Evolutionary conservation across 441 rosid genomes (phyloP), one percentile per base, ranked within the genome.

Genomic region (Breynia disticha): DNA sequence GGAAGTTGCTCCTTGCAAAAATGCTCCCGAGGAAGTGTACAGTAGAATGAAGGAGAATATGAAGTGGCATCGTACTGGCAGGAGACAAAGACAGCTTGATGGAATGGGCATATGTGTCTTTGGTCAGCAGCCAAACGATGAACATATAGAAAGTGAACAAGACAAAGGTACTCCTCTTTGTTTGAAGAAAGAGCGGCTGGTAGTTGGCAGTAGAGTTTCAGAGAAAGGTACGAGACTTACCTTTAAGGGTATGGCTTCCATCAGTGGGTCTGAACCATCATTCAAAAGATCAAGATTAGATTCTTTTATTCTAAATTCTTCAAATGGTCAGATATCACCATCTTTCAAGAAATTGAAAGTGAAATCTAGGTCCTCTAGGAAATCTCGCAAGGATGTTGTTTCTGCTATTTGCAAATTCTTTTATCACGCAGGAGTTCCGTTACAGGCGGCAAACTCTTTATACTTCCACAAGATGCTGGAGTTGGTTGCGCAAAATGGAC

Each of bases 31-130:
- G 66, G 95, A 88, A 57, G 95, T 86, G 46, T 91, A 78, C 75
- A 74, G 68, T 45, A 84, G 75, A 80, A 86, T 91, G 38, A 91
- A 86, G 74, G 98, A 91, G 73, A 88, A 88, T 56, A 86, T 91
- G 95, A 91, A 82, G 65, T 91, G 97, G 97, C 98, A 91, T 68
- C 88, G 97, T 39, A 81, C 91, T 48, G 97, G 95, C 48, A 82
- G 81, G 70, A 78, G 87, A 64, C 88, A 77, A 45, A 75, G 76
- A 57, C 77, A 73, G 57, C 83, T 80, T 56, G 94, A 81, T 55
- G 59, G 74, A 1, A 79, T 74, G 58, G 82, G 72, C 59, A 67
- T 79, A 41, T 78, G 84, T 51, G 71, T 61, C 24, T 70, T 76
- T 65, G 68, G 63, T 69, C 65, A 69, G 62, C 67, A 61, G n/a